phyloP scores from a whole-genome alignment of 352 stramenopile species.

The Phytopythium cucurbitacearum region DNA sequence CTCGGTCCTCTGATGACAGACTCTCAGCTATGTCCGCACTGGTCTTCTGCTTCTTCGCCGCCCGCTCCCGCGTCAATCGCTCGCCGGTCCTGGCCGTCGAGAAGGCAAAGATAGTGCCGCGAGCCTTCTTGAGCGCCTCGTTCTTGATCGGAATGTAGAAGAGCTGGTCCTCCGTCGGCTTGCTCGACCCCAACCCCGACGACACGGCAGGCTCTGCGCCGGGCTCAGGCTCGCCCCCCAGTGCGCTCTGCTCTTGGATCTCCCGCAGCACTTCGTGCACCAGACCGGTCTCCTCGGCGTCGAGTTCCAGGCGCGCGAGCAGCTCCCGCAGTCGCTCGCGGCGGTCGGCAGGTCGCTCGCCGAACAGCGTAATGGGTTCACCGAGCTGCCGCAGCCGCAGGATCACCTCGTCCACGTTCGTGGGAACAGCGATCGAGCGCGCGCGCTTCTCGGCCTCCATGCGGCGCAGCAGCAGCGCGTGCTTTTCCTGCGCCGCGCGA shows the following conservation, averaged over 20 bases:
- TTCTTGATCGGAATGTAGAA: constrained; percentile 84
- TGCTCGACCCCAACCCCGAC: constrained; percentile 3
- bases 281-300: constrained; percentile 60
- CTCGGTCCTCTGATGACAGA: constrained; percentile 32
- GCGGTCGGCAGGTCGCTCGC: constrained; percentile 92
- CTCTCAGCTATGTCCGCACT: constrained; percentile 11
- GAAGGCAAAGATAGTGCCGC: constrained; percentile 77
- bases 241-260: constrained; percentile 34
- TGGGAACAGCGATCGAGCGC: constrained; percentile 91
- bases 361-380: constrained; percentile 94
- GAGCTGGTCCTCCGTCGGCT: constrained; percentile 57
- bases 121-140: constrained; percentile 78
- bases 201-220: not conserved
- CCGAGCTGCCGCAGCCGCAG: constrained; percentile 85
- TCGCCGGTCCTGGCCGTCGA: constrained; percentile 57
- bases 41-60: constrained; percentile 25
- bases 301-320: constrained; percentile 76
- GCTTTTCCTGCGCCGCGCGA: constrained; percentile 79
- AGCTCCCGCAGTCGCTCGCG: constrained; percentile 91
- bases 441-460: constrained; percentile 91
- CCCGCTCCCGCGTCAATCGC: constrained; percentile 52
- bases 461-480: constrained; percentile 77
- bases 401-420: constrained; percentile 89
- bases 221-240: constrained; percentile 4
- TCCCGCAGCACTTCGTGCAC: constrained; percentile 55